Conservation (phyloP, 805 yeast genomes). For the Priceomyces medius region DNA sequence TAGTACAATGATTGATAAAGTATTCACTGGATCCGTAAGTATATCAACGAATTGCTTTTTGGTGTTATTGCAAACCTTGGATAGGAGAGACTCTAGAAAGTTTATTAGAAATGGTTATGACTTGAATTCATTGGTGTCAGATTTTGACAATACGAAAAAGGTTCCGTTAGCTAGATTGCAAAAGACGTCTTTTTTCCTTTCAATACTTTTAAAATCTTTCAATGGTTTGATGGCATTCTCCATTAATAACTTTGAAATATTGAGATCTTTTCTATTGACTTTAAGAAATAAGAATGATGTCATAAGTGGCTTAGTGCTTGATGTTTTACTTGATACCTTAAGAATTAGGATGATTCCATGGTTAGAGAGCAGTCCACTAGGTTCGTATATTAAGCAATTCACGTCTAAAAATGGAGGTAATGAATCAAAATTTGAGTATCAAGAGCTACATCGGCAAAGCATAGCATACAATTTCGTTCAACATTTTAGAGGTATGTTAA, state of each 20-base stretch:
- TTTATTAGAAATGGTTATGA: constrained; percentile 61
- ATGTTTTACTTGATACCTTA: constrained; percentile 67
- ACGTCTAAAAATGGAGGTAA: constrained; percentile 1
- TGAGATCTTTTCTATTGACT: constrained; percentile 60
- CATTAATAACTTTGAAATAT: constrained; percentile 51
- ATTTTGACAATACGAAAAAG: constrained; percentile 48
- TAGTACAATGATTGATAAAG: constrained; percentile 41
- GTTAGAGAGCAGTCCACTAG: constrained; percentile 29
- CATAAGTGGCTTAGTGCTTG: constrained; percentile 63
- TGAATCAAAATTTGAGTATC: constrained; percentile 13
- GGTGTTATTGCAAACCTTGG: constrained; percentile 54
- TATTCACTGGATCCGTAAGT: constrained; percentile 35
- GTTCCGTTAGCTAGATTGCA: constrained; percentile 50
- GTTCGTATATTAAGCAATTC: constrained; percentile 16
- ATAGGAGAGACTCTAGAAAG: constrained; percentile 52
- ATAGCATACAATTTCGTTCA: constrained; percentile 35
- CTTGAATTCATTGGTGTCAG: constrained; percentile 59
- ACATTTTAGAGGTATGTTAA: constrained; percentile 66
- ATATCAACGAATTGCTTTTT: constrained; percentile 18
- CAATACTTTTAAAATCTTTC: constrained; percentile 66
- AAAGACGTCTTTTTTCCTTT: constrained; percentile 56
- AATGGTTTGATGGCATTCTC: constrained; percentile 72
- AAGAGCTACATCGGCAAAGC: constrained; percentile 6
- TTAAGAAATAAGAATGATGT: constrained; percentile 56
- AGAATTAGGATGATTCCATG: constrained; percentile 59